Conservation (phyloP, 2,329 filamentous ascomycete species). For the Trichoderma semiorbis region DNA sequence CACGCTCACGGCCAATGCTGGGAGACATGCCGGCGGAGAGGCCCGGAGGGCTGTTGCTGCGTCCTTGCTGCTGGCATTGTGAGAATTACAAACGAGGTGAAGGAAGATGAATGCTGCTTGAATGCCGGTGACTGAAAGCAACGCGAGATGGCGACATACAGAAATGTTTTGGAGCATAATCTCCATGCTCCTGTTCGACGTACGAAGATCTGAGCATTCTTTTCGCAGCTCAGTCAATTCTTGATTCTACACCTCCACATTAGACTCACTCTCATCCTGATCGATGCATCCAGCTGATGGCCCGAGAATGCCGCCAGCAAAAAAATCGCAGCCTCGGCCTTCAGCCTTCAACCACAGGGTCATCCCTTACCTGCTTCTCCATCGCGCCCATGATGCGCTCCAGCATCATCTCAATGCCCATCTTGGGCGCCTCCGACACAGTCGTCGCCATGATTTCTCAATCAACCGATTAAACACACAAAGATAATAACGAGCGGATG, state of each 20-base stretch:
- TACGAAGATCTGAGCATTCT: constrained; percentile 26
- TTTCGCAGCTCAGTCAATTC: constrained; percentile 25
- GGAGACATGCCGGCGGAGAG: constrained; percentile 5
- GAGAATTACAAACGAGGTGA: neutral
- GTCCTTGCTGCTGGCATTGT: constrained; percentile 12
- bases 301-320: neutral
- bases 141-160: neutral
- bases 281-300: neutral
- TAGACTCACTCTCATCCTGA: neutral
- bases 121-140: neutral
- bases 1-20: constrained; percentile 1
- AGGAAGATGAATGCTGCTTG: neutral
- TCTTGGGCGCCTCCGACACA: constrained; percentile 9
- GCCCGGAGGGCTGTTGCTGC: constrained; percentile 7
- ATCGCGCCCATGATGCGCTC: constrained; percentile 25
- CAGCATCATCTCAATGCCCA: constrained; percentile 22
- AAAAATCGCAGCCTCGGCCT: neutral
- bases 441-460: constrained; percentile 19
- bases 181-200: constrained; percentile 25
- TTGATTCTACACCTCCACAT: constrained; percentile 20
- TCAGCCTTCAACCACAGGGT: neutral
- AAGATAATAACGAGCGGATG: constrained; percentile 3
- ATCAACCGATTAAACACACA: neutral
- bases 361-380: constrained; percentile 23
- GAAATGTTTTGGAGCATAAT: constrained; percentile 23